A percentile compares a stretch with the other conserved stretches of the same genome.
phyloP scores from a whole-genome alignment of 352 stramenopile species.

The Phytopythium ostracodes region DNA sequence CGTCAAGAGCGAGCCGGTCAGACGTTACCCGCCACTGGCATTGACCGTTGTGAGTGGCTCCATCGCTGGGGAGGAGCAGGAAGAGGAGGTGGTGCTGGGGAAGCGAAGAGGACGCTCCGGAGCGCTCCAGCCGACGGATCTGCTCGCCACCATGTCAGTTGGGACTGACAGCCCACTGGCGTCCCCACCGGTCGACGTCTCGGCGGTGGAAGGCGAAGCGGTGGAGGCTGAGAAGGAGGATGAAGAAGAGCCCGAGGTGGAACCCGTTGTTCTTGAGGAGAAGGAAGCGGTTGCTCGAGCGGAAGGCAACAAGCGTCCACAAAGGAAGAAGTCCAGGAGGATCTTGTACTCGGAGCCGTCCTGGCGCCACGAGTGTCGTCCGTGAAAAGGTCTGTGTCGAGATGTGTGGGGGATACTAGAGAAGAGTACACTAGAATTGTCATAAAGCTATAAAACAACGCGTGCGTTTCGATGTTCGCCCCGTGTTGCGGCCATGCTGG shows the following conservation, averaged over 20 bases:
- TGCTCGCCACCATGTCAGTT: neutral
- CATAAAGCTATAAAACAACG: neutral
- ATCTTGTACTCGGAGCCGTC: neutral
- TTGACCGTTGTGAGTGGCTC: neutral
- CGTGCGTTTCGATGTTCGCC: neutral
- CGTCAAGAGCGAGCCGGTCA: constrained; percentile 8
- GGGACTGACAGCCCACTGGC: no score
- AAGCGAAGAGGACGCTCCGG: neutral
- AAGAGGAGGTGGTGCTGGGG: neutral
- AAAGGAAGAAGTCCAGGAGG: neutral
- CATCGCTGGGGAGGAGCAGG: neutral
- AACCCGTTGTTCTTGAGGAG: neutral
- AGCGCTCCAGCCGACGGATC: neutral
- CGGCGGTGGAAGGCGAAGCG: no score
- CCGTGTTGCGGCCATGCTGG: no score
- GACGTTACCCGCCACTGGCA: neutral
- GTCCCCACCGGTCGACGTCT: no score
- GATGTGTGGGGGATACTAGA: neutral
- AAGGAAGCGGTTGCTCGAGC: neutral
- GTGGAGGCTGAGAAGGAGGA: neutral
- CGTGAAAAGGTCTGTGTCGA: neutral
- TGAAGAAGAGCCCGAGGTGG: neutral
- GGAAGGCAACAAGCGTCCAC: neutral
- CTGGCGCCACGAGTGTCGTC: neutral
- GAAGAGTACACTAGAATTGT: neutral